Conservation (phyloP, 2,329 filamentous ascomycete species). For the Cryphonectria carpinicola region DNA sequence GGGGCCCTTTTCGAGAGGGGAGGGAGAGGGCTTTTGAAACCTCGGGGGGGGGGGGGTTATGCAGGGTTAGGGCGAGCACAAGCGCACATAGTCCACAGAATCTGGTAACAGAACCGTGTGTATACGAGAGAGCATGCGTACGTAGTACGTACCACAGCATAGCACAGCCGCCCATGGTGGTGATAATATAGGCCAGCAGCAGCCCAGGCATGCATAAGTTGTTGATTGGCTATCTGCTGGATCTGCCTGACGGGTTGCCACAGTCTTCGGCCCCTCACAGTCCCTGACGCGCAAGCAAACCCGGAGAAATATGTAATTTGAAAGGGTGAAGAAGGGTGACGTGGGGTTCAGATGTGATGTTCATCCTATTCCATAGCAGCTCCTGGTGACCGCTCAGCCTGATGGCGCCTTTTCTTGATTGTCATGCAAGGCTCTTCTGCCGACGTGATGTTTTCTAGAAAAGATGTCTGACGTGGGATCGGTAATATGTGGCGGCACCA, state of each 20-base stretch:
- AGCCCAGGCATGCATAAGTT: background rate
- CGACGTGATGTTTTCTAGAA: background rate
- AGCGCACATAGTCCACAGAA: background rate
- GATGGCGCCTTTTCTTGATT: background rate
- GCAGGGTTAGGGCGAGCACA: background rate
- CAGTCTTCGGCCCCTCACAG: background rate
- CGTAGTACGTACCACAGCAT: background rate
- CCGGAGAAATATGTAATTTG: background rate
- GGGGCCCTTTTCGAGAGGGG: background rate
- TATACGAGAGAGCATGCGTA: background rate
- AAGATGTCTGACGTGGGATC: background rate
- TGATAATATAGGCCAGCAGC: background rate
- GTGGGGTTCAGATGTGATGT: background rate
- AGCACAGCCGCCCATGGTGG: no score
- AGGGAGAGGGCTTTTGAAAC: slow-evolving; percentile 2
- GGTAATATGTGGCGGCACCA: background rate
- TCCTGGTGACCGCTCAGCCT: background rate
- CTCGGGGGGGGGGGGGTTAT: background rate
- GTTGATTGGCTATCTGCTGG: background rate
- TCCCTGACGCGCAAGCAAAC: slow-evolving; percentile 7
- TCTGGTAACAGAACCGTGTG: background rate
- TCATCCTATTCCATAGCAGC: background rate
- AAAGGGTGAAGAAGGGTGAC: background rate
- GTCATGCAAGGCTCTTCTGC: background rate
- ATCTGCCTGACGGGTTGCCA: background rate